These are phyloP conservation scores for Rhizomucor pusillus DNA, from an alignment of 371 early-diverging fungal species.

Conservation along the genomic window DNA sequence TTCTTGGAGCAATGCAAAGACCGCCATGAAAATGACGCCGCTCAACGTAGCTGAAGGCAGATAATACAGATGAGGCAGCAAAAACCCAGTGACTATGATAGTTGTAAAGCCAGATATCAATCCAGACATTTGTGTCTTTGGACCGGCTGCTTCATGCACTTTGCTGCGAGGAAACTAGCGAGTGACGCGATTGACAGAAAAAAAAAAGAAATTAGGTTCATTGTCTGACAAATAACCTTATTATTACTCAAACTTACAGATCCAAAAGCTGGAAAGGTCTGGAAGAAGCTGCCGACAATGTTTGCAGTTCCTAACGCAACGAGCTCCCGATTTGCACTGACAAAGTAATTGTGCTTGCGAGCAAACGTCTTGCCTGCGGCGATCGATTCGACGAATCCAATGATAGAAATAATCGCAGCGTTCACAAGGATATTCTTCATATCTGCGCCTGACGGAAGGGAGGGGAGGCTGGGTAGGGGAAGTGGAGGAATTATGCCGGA, in stretches of 20 bases:
- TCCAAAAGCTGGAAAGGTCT: constrained; percentile 82
- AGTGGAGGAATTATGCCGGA: constrained; percentile 33
- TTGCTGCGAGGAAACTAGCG: constrained; percentile 71
- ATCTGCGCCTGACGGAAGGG: constrained; percentile 43
- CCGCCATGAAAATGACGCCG: constrained; percentile 81
- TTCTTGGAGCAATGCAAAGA: constrained; percentile 71
- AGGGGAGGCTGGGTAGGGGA: constrained; percentile 54
- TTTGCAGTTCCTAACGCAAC: constrained; percentile 89
- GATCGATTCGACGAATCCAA: constrained; percentile 91
- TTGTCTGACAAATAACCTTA: constrained; percentile 2
- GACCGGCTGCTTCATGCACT: constrained; percentile 82
- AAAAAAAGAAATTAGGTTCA: neutral
- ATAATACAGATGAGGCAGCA: constrained; percentile 77
- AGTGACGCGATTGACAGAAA: neutral
- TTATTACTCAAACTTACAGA: constrained; percentile 40
- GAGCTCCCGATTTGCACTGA: constrained; percentile 87
- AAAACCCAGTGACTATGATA: constrained; percentile 59
- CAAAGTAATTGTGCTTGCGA: constrained; percentile 77
- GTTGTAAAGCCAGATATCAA: constrained; percentile 71
- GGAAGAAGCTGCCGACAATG: constrained; percentile 72
- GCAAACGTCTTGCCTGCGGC: constrained; percentile 85
- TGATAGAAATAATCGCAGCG: constrained; percentile 75
- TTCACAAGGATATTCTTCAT: constrained; percentile 45
- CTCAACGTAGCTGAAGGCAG: constrained; percentile 80
- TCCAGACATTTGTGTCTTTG: constrained; percentile 79